Evolutionary conservation across 225 moss, liverwort and hornwort genomes (phyloP), one percentile per base, ranked within the genome.

Genomic region (Bryoerythrophyllum caledonicum): DNA sequence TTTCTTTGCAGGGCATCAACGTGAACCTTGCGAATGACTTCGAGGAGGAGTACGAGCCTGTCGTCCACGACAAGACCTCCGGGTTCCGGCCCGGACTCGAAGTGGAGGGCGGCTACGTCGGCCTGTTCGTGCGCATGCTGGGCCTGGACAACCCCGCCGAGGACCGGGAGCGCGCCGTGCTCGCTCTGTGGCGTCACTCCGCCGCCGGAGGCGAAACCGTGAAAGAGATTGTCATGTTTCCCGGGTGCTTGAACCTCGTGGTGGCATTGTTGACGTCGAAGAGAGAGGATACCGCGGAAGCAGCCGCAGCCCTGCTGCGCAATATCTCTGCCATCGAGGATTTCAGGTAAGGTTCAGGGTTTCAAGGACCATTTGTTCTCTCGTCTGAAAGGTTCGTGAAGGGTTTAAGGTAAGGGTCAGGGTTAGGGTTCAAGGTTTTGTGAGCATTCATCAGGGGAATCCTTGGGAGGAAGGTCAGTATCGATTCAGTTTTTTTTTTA

Each of bases 141-240:
- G 92, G 93, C 67, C 76, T 93, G 6, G 93, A 96, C 79, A 93
- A 93, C 61, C 76, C 89, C 11, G 70, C 72, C n/a, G 86, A 88
- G 75, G 96, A 93, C 69, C 89, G 93, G 74, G 93, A 96, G 74
- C 87, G 76, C 60, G 96, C 86, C 15, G 96, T 96, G 72, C 62
- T 86, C 74, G 89, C 96, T 32, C 90, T 96, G 35, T 90, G 96
- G 90, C 86, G 88, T 72, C 93, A 96, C 72, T 91, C 96, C 41
- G 77, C 77, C 30, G 82, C 84, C 37, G 92, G 91, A 59, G 79
- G 80, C 75, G 82, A 86, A 35, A 84, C 70, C 76, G 87, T 91
- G 70, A 89, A 90, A 70, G 89, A 96, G 75, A 90, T 96, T 80
- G 62, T 96, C 37, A 82, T 78, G 65, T 96, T 86, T 43, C 91